These are phyloP conservation scores for Eutrema salsugineum DNA, from an alignment of 441 rosid genomes.

Conservation along the genomic window DNA sequence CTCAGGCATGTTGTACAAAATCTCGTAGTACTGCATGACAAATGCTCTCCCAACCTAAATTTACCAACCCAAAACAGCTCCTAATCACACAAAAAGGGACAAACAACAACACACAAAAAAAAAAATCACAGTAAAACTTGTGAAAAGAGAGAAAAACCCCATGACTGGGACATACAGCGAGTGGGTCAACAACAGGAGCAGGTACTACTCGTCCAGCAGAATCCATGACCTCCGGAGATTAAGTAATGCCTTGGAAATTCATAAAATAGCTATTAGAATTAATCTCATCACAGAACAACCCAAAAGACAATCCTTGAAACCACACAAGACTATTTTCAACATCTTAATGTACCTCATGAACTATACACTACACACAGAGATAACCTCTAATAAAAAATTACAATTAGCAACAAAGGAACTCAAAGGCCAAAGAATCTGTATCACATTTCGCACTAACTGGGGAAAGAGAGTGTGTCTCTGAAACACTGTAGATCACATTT, in stretches of 20 bases:
- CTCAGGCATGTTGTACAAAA: slow-evolving; percentile 66
- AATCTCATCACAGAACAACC: neutral
- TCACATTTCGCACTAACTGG: neutral
- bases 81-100: neutral
- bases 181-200: slow-evolving; percentile 32
- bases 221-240: slow-evolving; percentile 44
- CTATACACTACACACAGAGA: neutral
- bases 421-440: neutral
- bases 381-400: neutral
- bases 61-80: slow-evolving; percentile 4
- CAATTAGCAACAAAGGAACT: neutral
- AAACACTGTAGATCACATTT: slow-evolving; percentile 1
- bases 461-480: neutral
- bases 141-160: neutral
- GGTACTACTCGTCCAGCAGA: slow-evolving; percentile 33
- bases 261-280: neutral
- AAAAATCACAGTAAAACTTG: neutral
- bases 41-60: slow-evolving; percentile 76
- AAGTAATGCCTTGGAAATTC: slow-evolving; percentile 3
- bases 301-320: neutral
- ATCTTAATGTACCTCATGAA: neutral
- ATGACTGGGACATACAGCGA: slow-evolving; percentile 44
- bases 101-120: neutral
- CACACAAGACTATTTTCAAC: neutral
- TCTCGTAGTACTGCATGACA: slow-evolving; percentile 78